Evolutionary conservation across 2,329 filamentous ascomycete genomes (phyloP).

Genomic region (Neoscytalidium dimidiatum): DNA sequence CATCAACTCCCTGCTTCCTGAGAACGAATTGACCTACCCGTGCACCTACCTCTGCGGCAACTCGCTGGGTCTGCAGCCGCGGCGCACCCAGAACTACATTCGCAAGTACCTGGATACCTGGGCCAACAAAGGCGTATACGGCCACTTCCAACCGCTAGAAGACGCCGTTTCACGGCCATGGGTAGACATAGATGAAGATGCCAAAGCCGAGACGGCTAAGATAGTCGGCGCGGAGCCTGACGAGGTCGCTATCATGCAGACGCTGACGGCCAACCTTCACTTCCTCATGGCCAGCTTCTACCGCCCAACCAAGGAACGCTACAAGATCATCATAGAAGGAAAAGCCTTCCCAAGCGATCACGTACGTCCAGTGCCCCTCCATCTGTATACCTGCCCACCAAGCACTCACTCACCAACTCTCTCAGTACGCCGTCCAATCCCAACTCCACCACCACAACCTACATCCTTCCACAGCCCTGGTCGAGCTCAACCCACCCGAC

Average conservation of each 20-base stretch:
- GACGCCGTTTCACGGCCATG: slow-evolving; percentile 71
- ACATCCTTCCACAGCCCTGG: slow-evolving; percentile 67
- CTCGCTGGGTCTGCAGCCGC: slow-evolving; percentile 82
- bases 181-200: slow-evolving; percentile 76
- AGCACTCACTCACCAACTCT: background rate
- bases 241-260: slow-evolving; percentile 88
- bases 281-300: slow-evolving; percentile 85
- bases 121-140: slow-evolving; percentile 80
- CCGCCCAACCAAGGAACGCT: slow-evolving; percentile 62
- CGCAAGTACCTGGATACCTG: slow-evolving; percentile 77
- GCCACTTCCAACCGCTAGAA: slow-evolving; percentile 72
- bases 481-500: slow-evolving; percentile 67
- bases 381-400: background rate
- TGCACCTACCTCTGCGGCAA: slow-evolving; percentile 87
- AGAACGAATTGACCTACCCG: slow-evolving; percentile 34
- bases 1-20: slow-evolving; percentile 15
- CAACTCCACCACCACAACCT: slow-evolving; percentile 73
- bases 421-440: slow-evolving; percentile 77
- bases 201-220: slow-evolving; percentile 68
- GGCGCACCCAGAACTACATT: slow-evolving; percentile 64
- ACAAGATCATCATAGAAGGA: slow-evolving; percentile 86
- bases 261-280: slow-evolving; percentile 79
- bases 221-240: slow-evolving; percentile 71
- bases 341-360: slow-evolving; percentile 89
- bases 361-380: slow-evolving; percentile 48